Conservation (phyloP, 2,329 filamentous ascomycete species). For the Bertia moriformis region DNA sequence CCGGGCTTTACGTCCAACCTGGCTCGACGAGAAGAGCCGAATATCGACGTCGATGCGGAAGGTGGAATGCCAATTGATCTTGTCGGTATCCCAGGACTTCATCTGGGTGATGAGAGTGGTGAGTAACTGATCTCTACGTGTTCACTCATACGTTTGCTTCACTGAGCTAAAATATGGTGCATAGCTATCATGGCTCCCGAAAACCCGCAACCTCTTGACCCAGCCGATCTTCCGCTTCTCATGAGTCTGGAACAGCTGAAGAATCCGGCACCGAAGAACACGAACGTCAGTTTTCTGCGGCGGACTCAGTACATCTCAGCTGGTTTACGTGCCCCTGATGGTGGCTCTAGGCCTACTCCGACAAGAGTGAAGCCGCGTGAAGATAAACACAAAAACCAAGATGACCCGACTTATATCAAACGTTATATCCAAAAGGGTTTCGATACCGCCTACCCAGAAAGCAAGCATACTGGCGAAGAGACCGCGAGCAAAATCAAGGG, state of each 20-base stretch:
- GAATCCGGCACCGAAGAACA: conserved; percentile 36
- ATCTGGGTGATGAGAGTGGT: conserved; percentile 52
- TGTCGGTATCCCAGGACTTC: conserved; percentile 49
- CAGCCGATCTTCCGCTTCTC: conserved; percentile 42
- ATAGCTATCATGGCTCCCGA: conserved; percentile 40
- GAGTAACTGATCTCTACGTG: conserved; percentile 10
- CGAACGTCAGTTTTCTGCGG: conserved; percentile 47
- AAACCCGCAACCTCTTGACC: conserved; percentile 35
- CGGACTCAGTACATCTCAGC: conserved; percentile 47
- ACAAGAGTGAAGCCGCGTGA: not conserved
- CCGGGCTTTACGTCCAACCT: conserved; percentile 46
- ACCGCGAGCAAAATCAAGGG: conserved; percentile 33
- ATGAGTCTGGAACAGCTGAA: conserved; percentile 43
- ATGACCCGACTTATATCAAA: conserved; percentile 45
- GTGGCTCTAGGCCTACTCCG: conserved; percentile 2
- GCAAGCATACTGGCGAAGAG: conserved; percentile 42
- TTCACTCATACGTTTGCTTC: too few species aligned
- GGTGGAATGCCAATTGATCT: conserved; percentile 55
- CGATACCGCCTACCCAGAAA: conserved; percentile 46
- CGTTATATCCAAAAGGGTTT: conserved; percentile 48
- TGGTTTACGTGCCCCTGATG: conserved; percentile 10
- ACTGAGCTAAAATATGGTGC: too few species aligned
- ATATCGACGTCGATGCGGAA: conserved; percentile 55
- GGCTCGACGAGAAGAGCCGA: conserved; percentile 47
- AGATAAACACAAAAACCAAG: conserved; percentile 19